Percentiles rank a stretch among this genome's conserved stretches.
These are phyloP conservation scores for Salix exigua DNA, from an alignment of 345 rosid species.

Conservation along the genomic window DNA sequence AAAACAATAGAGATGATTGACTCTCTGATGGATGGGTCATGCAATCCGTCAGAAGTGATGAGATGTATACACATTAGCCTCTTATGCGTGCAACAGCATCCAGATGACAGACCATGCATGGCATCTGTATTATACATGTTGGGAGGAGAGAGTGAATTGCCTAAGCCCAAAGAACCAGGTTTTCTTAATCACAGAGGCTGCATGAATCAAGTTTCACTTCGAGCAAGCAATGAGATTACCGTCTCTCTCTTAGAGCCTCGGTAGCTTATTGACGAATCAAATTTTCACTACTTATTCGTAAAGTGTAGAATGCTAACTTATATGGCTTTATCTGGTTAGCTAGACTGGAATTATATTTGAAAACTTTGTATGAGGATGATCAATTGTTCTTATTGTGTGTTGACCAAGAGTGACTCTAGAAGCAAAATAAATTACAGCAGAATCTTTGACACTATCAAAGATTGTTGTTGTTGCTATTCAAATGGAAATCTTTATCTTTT, in stretches of 20 bases:
- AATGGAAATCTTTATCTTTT: no score
- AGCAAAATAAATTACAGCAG: no score
- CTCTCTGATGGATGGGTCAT: not conserved
- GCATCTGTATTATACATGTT: conserved; percentile 1
- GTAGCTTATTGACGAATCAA: not conserved
- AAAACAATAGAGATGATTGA: not conserved
- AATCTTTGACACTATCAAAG: no score
- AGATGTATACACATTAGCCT: conserved; percentile 2
- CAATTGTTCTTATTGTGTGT: not conserved
- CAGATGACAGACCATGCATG: conserved; percentile 1
- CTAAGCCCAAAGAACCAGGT: not conserved
- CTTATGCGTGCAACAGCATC: conserved; percentile 5
- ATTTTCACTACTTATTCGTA: no score
- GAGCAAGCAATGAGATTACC: not conserved
- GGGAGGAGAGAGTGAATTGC: not conserved
- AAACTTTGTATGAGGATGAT: not conserved
- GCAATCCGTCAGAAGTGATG: not conserved
- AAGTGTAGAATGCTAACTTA: not conserved
- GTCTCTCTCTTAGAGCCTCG: not conserved
- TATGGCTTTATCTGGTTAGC: not conserved
- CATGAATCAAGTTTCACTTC: not conserved
- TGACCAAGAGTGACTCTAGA: no score
- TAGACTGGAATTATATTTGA: not conserved
- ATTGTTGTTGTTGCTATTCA: no score
- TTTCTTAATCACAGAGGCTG: not conserved